Evolutionary conservation across 176 grass and related monocot genomes (phyloP).

Genomic region (Carex pumila): DNA sequence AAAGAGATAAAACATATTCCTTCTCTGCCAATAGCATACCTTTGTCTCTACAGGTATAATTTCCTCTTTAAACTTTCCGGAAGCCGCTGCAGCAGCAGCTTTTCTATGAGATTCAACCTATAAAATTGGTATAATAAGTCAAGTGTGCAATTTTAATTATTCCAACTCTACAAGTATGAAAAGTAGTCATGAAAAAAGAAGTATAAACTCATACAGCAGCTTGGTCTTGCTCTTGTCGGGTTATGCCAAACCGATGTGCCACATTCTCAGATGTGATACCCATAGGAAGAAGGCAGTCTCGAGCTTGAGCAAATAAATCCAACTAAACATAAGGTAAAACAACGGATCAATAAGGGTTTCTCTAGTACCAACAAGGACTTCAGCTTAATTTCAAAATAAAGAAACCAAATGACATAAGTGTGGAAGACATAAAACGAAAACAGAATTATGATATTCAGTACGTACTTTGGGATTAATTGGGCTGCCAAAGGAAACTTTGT

Average conservation of each 20-base stretch:
- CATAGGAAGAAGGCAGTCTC: constrained; percentile 93
- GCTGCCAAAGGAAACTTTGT: constrained; percentile 31
- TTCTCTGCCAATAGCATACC: constrained; percentile 27
- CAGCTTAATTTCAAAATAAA: neutral
- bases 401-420: neutral
- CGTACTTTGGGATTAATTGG: constrained; percentile 73
- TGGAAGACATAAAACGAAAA: neutral
- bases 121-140: constrained; percentile 24
- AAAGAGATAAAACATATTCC: neutral
- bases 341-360: constrained; percentile 19
- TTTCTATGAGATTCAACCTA: constrained; percentile 97
- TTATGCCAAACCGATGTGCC: constrained; percentile 72
- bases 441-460: constrained; percentile 2
- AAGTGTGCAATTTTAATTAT: neutral
- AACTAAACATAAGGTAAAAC: constrained; percentile 35
- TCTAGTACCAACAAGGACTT: neutral
- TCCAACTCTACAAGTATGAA: neutral
- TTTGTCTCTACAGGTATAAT: constrained; percentile 75
- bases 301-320: constrained; percentile 74
- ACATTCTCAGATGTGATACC: constrained; percentile 93
- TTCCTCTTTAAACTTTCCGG: constrained; percentile 94
- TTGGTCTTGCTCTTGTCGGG: constrained; percentile 74
- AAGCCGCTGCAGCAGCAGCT: constrained; percentile 50
- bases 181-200: neutral
- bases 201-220: constrained; percentile 46